These are phyloP conservation scores for Drechslera avenae DNA, from an alignment of 2,329 filamentous ascomycete species.

Conservation along the genomic window DNA sequence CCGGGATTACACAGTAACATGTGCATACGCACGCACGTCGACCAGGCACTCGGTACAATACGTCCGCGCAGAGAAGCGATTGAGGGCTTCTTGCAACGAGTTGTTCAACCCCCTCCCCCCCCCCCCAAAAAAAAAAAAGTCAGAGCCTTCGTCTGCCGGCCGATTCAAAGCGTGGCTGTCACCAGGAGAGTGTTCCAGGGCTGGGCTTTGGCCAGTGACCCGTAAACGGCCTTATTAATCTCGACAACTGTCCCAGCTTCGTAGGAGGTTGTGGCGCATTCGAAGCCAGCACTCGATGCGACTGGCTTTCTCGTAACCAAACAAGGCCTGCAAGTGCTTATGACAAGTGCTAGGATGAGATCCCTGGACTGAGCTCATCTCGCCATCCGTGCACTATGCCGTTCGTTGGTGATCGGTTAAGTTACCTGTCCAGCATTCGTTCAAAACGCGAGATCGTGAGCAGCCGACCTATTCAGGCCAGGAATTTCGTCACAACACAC, in stretches of 20 bases:
- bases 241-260: background rate
- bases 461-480: background rate
- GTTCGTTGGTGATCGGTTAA: constrained; percentile 5
- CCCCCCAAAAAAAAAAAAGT: background rate
- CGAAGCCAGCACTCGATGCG: background rate
- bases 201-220: background rate
- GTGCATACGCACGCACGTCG: constrained; percentile 16
- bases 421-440: background rate
- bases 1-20: constrained; percentile 6
- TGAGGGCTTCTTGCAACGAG: constrained; percentile 13
- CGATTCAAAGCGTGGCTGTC: background rate
- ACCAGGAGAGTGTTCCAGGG: background rate
- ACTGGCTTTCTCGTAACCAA: background rate
- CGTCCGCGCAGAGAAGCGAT: constrained; percentile 6
- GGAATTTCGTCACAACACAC: background rate
- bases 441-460: background rate
- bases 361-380: background rate
- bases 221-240: background rate
- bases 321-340: background rate
- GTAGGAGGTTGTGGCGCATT: background rate
- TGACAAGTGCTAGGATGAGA: background rate
- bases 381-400: background rate
- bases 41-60: constrained; percentile 22
- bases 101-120: too few species aligned
- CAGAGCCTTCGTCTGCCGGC: background rate